phyloP scores from a whole-genome alignment of 2,329 filamentous ascomycete genomes.

The Fusarium ambrosium region DNA sequence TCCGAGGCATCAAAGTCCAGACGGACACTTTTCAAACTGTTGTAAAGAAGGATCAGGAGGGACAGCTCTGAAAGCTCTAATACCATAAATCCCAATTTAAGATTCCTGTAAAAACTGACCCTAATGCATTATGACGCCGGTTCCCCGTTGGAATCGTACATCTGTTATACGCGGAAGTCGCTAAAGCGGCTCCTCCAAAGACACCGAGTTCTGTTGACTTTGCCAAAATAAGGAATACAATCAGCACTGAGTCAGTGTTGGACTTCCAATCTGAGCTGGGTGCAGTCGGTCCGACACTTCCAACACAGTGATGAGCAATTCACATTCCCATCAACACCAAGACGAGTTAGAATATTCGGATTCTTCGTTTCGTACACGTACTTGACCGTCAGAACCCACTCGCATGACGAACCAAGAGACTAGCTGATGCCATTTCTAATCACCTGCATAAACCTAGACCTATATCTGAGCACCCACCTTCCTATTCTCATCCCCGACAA shows the following conservation, averaged over 20 bases:
- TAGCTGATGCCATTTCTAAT: background rate
- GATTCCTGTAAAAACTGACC: background rate
- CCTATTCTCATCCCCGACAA: background rate
- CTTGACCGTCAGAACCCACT: background rate
- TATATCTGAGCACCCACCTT: background rate
- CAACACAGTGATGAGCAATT: background rate
- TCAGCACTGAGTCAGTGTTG: background rate
- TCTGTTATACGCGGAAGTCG: background rate
- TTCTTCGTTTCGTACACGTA: background rate
- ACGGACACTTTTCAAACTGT: background rate
- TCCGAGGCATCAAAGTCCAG: background rate
- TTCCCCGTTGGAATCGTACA: background rate
- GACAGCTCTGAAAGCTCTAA: background rate
- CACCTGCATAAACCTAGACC: background rate
- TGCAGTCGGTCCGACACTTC: background rate
- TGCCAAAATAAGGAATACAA: background rate
- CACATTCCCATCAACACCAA: background rate
- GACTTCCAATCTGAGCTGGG: background rate
- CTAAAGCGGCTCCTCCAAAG: background rate
- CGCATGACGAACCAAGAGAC: background rate
- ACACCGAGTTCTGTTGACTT: background rate
- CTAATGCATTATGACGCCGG: background rate
- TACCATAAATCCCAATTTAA: background rate
- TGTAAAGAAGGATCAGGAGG: background rate
- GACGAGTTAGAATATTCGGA: background rate